Base-by-base conservation (phyloP, 1,284 basidiomycete genomes). In the Cutaneotrichosporon sp. region DNA sequence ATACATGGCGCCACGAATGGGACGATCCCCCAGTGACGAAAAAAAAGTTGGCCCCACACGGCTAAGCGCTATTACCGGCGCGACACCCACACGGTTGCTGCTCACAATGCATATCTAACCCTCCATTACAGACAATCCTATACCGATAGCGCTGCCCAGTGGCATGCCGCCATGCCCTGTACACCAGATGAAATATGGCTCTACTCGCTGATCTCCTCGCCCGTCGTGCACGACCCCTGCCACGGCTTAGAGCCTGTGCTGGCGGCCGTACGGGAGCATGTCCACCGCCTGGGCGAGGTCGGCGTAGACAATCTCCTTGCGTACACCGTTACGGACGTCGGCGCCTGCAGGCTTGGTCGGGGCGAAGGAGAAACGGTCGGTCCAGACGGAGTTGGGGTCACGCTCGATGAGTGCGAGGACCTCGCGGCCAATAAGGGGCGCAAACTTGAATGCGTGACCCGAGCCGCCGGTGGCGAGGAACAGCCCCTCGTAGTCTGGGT, bases 371-470 rank as follows among this genome's bases (percentile, higher is more conserved):
- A 85, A 86, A 58, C 82, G 84, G 49, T 59, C 46, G n/a, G 45
- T 39, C 42, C 55, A 59, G 37, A 26, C 18, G 13, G 52, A 22
- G 36, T 73, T 66, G 1, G 74, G 76, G 14, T 87, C 74, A 44
- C 81, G 81, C 70, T 89, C 80, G 23, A 93, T 78, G 1, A 83
- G 78, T 58, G 86, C 84, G 10, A 80, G 83, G 14, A 92, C 83
- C 22, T 92, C 76, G 9, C 80, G 74, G 12, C 91, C 91, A 51
- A 96, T 80, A 35, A 83, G 83, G 12, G 90, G 90, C 8, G 92
- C 78, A 76, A 93, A 93, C 85, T 77, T 77, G 76, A 77, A 78
- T 4, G 69, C 78, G 58, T 79, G 77, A 7, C 77, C 73, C 22
- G 69, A 73, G 40, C 76, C 78, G n/a, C 77, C 78, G 7, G 72